Conservation (phyloP, 2,329 filamentous ascomycete species). For the Fusarium sublunatum region DNA sequence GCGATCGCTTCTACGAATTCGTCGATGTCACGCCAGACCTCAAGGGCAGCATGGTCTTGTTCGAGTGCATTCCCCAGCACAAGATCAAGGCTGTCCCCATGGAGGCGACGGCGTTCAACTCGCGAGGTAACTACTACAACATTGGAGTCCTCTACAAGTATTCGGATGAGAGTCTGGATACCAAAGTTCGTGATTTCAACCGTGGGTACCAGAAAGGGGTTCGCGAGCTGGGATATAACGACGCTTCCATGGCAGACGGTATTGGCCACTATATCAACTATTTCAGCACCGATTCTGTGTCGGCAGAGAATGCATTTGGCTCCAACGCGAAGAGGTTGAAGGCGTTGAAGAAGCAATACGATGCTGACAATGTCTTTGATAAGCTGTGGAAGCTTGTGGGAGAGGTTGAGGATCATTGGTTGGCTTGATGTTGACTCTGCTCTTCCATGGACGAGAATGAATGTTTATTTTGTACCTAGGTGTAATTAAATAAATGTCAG, state of each 20-base stretch:
- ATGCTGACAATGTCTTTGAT: conserved; percentile 39
- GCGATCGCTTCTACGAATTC: conserved; percentile 32
- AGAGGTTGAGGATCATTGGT: conserved; percentile 34
- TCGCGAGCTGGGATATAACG: conserved; percentile 39
- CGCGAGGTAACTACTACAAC: conserved; percentile 41
- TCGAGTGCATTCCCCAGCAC: conserved; percentile 37
- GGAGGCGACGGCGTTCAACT: conserved; percentile 41
- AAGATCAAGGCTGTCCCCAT: conserved; percentile 28
- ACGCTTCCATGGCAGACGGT: conserved; percentile 27
- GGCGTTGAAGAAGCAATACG: conserved; percentile 36
- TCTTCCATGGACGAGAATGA: background rate
- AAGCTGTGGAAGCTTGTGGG: conserved; percentile 40
- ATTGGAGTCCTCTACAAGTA: conserved; percentile 36
- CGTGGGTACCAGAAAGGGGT: conserved; percentile 33
- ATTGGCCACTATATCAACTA: conserved; percentile 41
- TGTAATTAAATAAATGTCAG: background rate
- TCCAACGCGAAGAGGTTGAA: conserved; percentile 30
- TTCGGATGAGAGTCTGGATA: conserved; percentile 28
- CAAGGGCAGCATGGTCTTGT: conserved; percentile 30
- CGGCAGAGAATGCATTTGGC: conserved; percentile 38
- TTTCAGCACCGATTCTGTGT: conserved; percentile 22
- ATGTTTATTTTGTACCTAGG: background rate
- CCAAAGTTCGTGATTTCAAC: conserved; percentile 38
- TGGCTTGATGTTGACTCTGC: conserved; percentile 12
- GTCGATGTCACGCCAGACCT: conserved; percentile 22